phyloP scores from a whole-genome alignment of 495 filamentous ascomycete species.

The Bryoglossum gracile region DNA sequence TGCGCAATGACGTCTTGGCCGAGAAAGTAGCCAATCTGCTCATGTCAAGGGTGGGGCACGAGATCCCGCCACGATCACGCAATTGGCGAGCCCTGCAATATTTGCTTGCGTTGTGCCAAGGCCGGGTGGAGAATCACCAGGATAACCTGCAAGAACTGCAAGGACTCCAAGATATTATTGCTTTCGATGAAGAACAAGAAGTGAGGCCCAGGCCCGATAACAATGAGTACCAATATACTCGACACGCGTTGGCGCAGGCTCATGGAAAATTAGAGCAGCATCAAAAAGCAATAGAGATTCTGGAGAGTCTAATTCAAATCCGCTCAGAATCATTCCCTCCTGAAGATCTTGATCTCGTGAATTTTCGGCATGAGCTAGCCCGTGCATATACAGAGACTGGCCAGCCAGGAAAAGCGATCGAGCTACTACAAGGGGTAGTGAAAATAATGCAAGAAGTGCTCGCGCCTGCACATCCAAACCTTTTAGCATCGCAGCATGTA shows the following conservation, averaged over 20 bases:
- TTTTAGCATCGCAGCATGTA: background rate
- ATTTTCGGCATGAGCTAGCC: background rate
- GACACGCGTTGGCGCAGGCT: background rate
- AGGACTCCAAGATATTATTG: no score
- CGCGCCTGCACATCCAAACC: background rate
- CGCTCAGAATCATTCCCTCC: background rate
- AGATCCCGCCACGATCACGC: background rate
- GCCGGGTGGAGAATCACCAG: background rate
- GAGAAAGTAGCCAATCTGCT: background rate
- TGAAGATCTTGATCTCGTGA: background rate
- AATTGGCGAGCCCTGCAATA: background rate
- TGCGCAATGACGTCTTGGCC: background rate
- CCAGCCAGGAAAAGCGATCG: conserved; percentile 24
- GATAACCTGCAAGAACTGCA: no score
- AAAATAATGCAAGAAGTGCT: conserved; percentile 3
- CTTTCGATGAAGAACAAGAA: no score
- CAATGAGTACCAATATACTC: no score
- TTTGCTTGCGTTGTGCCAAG: background rate
- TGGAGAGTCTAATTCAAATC: background rate
- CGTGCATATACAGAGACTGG: conserved; percentile 16
- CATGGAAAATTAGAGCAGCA: background rate
- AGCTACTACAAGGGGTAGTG: conserved; percentile 32
- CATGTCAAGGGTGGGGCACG: background rate
- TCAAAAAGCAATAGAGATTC: background rate
- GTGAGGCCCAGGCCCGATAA: no score